Base-by-base conservation (phyloP, 2,329 filamentous ascomycete genomes). In the Tolypocladium amazonense region DNA sequence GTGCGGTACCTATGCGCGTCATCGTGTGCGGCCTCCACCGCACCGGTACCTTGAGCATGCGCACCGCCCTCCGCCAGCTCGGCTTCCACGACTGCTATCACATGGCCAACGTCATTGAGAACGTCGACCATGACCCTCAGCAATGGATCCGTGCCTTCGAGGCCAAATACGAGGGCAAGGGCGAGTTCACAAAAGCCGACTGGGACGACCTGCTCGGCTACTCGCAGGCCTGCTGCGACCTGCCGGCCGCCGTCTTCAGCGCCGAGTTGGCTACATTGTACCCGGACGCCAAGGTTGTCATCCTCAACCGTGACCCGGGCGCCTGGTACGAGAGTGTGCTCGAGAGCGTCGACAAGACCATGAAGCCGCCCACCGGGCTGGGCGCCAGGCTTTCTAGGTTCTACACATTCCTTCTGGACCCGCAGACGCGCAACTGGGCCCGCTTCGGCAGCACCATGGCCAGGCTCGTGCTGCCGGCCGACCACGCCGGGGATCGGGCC, bases 171-270 rank as follows among this genome's bases (percentile, higher is more conserved):
- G 66, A 62, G 56, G 67, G 64, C 59, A 67, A 66, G 33, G 69
- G 66, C 12, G 56, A 66, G 30, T 71, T 74, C 58, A 68, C 65
- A n/a, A 72, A 70, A 52, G 64, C 68, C 23, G 76, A 79, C 62
- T 80, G 77, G 71, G 78, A 81, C 67, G 69, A 70, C 60, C 67
- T 81, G 8, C 73, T 80, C 56, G 76, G 75, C 54, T 66, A 73
- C 30, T 77, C 71, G 64, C 77, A 83, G n/a, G 79, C 78, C 27
- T 83, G 80, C 11, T 77, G 79, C 59, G 82, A 82, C 55, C 69
- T 84, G 20, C 84, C 87, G 1, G 73, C 84, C 0, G 75, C 82
- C 43, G 87, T 85, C 65, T 73, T 76, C 64, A 71, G 70, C 56
- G 60, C 67, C 58, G 73, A 76, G 57, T 66, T 76, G 14, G 72